These are phyloP conservation scores for Sordariomycetes sp. DNA, from an alignment of 2,329 filamentous ascomycete species.

Conservation along the genomic window DNA sequence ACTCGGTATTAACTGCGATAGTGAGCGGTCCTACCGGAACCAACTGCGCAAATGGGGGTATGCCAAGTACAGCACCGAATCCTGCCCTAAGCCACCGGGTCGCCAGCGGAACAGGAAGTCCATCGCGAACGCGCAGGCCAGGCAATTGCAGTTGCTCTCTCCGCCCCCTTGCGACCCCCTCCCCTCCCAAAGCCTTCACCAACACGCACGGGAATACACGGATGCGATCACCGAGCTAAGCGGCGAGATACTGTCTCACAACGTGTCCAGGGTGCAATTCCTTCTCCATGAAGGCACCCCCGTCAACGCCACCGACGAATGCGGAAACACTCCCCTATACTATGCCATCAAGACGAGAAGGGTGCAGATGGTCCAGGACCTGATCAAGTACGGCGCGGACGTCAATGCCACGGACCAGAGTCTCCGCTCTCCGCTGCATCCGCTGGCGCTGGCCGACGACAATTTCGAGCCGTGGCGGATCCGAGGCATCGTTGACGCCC, in stretches of 20 bases:
- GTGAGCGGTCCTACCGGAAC: not conserved
- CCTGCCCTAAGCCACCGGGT: not conserved
- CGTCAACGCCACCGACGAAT: not conserved
- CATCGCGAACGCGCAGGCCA: not conserved
- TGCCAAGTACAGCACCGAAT: not conserved
- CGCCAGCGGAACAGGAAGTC: not conserved
- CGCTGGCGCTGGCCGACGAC: not conserved
- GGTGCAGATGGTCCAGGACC: not conserved
- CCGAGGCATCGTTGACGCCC: not conserved
- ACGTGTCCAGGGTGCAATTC: not conserved
- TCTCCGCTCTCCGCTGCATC: not conserved
- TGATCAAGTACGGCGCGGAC: not conserved
- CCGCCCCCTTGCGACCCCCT: not conserved
- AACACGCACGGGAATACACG: too few relatives aligned
- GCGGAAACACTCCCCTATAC: not conserved
- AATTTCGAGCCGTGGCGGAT: too few relatives aligned
- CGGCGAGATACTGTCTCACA: too few relatives aligned
- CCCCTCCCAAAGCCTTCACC: not conserved
- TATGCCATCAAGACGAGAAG: not conserved
- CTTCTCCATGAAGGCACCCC: not conserved
- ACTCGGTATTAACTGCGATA: not conserved
- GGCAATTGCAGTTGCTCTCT: not conserved
- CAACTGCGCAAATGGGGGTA: not conserved
- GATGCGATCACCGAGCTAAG: not conserved
- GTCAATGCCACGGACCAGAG: not conserved